Evolutionary conservation across 768 basidiomycete species (phyloP).

Genomic region (Pilatotrama ljubarskyi): DNA sequence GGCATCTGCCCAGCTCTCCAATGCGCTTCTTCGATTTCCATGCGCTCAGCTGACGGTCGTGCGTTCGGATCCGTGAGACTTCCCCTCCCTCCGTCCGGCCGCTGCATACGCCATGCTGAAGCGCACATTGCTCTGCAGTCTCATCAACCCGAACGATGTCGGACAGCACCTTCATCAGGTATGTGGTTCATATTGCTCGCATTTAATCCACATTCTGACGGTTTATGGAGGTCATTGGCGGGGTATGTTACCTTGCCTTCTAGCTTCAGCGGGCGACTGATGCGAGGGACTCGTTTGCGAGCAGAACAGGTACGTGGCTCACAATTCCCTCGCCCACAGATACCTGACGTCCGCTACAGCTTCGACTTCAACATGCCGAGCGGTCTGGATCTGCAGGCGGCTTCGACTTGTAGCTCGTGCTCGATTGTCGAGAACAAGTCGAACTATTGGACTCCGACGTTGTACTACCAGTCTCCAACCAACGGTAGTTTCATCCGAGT

Average conservation of each 20-base stretch:
- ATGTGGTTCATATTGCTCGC: too few relatives aligned
- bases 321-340: too few relatives aligned
- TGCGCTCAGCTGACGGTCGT: conserved; percentile 5
- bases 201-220: too few relatives aligned
- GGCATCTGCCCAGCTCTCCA: neutral
- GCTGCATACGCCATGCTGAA: neutral
- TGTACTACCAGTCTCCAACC: conserved; percentile 7
- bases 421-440: conserved; percentile 28
- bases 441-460: conserved; percentile 28
- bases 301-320: neutral
- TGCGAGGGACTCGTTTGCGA: neutral
- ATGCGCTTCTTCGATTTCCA: conserved; percentile 1
- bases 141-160: neutral
- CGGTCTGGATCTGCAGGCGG: neutral
- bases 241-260: neutral
- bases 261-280: neutral
- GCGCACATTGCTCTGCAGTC: neutral
- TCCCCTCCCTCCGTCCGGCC: neutral
- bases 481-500: conserved; percentile 6
- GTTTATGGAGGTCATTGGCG: neutral
- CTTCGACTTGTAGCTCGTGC: conserved; percentile 22
- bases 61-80: conserved; percentile 1
- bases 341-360: neutral
- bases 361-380: neutral
- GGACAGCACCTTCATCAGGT: conserved; percentile 2